Evolutionary conservation across 1,284 basidiomycete species (phyloP), one percentile per base, ranked within the genome.

Genomic region (Earliella scabrosa): DNA sequence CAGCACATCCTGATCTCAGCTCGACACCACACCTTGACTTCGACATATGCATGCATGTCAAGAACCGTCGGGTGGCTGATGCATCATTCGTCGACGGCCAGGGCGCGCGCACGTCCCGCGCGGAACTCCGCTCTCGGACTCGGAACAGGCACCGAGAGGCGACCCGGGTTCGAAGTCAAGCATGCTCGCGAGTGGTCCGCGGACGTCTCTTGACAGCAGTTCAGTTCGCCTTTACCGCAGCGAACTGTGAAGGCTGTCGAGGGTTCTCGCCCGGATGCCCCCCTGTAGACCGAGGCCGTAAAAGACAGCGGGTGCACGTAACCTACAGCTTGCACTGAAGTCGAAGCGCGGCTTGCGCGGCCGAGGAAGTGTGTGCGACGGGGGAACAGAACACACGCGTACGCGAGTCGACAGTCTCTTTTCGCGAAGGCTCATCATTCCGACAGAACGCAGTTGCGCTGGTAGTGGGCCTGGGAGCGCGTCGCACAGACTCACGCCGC

Each of bases 281-380:
- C n/a, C n/a, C n/a, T n/a, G n/a, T n/a, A n/a, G n/a, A n/a, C n/a
- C n/a, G n/a, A n/a, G n/a, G n/a, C n/a, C n/a, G n/a, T 43, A 31
- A 13, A 34, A 44, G 21, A 9, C 52, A n/a, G n/a, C n/a, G n/a
- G n/a, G n/a, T 41, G 14, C 26, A 16, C 38, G 52, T 26, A 35
- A 52, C 36, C 21, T 34, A 45, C 34, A 29, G 16, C 16, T 20
- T 41, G 36, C 20, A 53, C 24, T 43, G 50, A 35, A 51, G 40
- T 23, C 40, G 41, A 51, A 51, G 40, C 7, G n/a, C n/a, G n/a
- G 35, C n/a, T n/a, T 20, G 40, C 41, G 31, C 21, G 18, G 10
- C 36, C 36, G 36, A 39, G 10, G 10, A 39, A 18, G 4, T 10
- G 36, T 41, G 32, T 35, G 41, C 31, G 32, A 26, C 45, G 51